Evolutionary conservation across 1,284 basidiomycete genomes (phyloP), one percentile per base, ranked within the genome.

Genomic region (Nidula niveotomentosa): DNA sequence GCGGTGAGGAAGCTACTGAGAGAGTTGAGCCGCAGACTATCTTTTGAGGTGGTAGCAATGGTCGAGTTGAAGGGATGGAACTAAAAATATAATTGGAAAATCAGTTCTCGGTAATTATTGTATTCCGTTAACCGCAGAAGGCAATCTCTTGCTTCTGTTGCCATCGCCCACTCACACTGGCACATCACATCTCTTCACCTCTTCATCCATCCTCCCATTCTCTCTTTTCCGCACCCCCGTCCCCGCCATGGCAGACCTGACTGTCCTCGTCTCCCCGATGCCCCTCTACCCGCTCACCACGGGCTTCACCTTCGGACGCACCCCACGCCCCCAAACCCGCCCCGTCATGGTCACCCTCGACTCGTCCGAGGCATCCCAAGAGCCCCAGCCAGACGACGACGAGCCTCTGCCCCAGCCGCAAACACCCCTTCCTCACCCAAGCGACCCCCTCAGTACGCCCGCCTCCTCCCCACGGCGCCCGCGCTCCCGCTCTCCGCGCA

Each of bases 341-440:
- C 74, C 77, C 36, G 76, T 80, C 65, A 81, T 81, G 77, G 74
- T 81, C 65, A 80, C 77, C 5, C 71, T 80, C 55, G 76, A 81
- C 65, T 70, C 74, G 76, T 76, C 55, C 59, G 64, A n/a, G 68
- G 73, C 58, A 55, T 56, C 13, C 60, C 60, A 56, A 36, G 49
- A 49, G 39, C 4, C 12, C 13, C 60, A 61, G 59, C 55, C 53
- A 56, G 58, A 61, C 56, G 55, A 56, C 34, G 49, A 49, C 23
- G 15, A 52, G 45, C 7, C 36, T 17, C 43, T 50, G 36, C 6
- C 46, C 56, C 18, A 52, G 37, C 23, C 23, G 1, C 23, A 44
- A n/a, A 37, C 33, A 49, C 49, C 39, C 49, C 53, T 2, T 12
- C 15, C 12, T 13, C 12, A 41, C 18, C 47, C 56, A 52, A 53